Base-by-base conservation (phyloP, 2,329 filamentous ascomycete species). In the Chrysoporthe puriensis region DNA sequence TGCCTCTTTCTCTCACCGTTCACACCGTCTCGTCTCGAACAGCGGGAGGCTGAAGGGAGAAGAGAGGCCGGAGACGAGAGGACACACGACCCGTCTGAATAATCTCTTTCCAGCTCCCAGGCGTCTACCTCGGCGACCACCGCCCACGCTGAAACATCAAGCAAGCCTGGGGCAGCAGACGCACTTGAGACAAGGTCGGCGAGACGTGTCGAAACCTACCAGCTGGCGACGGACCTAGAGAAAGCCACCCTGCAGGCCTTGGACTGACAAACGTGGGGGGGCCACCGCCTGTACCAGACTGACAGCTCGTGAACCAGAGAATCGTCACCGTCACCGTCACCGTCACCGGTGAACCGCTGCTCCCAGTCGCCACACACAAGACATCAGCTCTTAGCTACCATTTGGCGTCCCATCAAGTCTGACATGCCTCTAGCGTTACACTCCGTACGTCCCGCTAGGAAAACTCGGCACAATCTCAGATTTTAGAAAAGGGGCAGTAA, bases 391-490 rank as follows among this genome's bases (percentile, higher is more conserved):
- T 32, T 21, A 13, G 16, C 14, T 18, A 54, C 16, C 21, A 32
- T 13, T 16, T 21, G 26, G 50, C 21, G 9, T 21, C 21, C 26
- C 42, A 46, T 44, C 16, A 34, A 43, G 26, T 56, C 62, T 63
- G 48, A 57, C 62, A 57, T 63, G 50, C 62, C 26, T 63, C 21
- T 40, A 57, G 40, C 32, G 50, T 46, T 46, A 56, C 62, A 57
- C 62, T 13, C 34, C 18, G 62, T 63, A 26, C 50, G 40, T 34
- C 48, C 48, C 48, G n/a, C 6, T 16, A 16, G 14, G 43, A 50
- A 42, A 32, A 61, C 42, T n/a, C 26, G 40, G 32, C 46, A 21
- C 46, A 21, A 44, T 26, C 50, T 57, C 48, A 54, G 34, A 63
- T 43, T 52, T 43, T 46, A 57, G 16, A 54, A 8, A 13, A 56